Conservation (phyloP, 805 yeast genomes). For the Hanseniaspora taiwanica region DNA sequence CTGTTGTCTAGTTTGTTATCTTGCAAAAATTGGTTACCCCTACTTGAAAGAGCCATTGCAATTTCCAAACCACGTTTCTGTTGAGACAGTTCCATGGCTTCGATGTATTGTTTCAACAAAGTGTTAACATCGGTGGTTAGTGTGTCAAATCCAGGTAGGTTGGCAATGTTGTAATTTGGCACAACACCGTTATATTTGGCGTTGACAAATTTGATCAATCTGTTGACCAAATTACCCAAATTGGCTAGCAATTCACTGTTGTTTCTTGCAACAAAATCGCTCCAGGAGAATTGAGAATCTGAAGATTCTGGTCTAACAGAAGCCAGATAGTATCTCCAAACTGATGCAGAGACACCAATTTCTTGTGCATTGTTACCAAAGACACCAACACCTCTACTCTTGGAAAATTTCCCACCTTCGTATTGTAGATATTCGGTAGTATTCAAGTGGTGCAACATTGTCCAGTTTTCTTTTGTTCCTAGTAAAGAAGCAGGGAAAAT, state of each 20-base stretch:
- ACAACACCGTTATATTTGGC: constrained; percentile 88
- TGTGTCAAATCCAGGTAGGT: constrained; percentile 34
- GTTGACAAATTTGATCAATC: constrained; percentile 77
- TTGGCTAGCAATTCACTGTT: constrained; percentile 90
- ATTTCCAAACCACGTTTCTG: constrained; percentile 82
- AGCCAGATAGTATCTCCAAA: constrained; percentile 94
- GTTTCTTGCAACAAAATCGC: constrained; percentile 85
- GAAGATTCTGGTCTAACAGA: constrained; percentile 89
- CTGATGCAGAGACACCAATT: constrained; percentile 80
- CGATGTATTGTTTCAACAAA: constrained; percentile 47
- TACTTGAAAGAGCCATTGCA: constrained; percentile 81
- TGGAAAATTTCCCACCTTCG: constrained; percentile 96
- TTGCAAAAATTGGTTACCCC: constrained; percentile 92
- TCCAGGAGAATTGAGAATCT: constrained; percentile 97
- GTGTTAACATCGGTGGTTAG: constrained; percentile 45
- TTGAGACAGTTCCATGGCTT: constrained; percentile 64
- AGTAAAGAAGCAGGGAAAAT: constrained; percentile 89
- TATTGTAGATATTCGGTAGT: constrained; percentile 96
- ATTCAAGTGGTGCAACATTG: constrained; percentile 75
- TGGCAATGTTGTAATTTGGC: constrained; percentile 45
- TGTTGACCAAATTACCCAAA: constrained; percentile 91
- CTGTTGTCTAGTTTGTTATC: constrained; percentile 91
- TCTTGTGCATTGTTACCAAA: constrained; percentile 96
- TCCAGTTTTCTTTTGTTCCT: constrained; percentile 85
- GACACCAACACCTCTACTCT: constrained; percentile 95